phyloP scores from a whole-genome alignment of 116 monocot species.

The Iris pallida region DNA sequence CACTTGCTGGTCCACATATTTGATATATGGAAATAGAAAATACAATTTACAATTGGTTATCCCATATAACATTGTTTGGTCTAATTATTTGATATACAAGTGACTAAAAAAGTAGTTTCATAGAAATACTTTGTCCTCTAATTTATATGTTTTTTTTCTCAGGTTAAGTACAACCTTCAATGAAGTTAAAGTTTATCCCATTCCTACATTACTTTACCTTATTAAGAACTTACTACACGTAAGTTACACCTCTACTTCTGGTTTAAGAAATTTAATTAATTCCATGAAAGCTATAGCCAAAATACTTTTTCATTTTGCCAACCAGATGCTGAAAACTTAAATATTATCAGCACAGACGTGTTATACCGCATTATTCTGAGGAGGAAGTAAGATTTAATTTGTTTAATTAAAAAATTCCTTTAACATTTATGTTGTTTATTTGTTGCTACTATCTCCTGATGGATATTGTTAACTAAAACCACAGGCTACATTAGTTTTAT shows the following conservation, averaged over 20 bases:
- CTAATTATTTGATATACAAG: no score
- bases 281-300: slow-evolving; percentile 8
- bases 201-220: slow-evolving; percentile 50
- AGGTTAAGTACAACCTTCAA: slow-evolving; percentile 49
- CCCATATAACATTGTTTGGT: no score
- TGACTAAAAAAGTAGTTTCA: no score
- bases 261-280: slow-evolving; percentile 2
- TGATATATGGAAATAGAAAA: no score
- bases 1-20: no score
- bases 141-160: slow-evolving; percentile 13
- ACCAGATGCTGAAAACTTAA: slow-evolving; percentile 97
- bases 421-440: neutral
- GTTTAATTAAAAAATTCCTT: neutral
- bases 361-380: slow-evolving; percentile 90
- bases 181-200: slow-evolving; percentile 54
- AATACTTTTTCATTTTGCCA: slow-evolving; percentile 20
- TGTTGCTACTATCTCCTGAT: no score
- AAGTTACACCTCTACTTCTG: neutral
- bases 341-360: slow-evolving; percentile 95
- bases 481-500: no score
- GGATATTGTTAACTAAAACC: no score
- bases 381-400: slow-evolving; percentile 61
- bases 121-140: no score
- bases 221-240: slow-evolving; percentile 55
- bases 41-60: no score